These are phyloP conservation scores for Hygrocybe coccinea DNA, from an alignment of 768 basidiomycete genomes.

Conservation along the genomic window DNA sequence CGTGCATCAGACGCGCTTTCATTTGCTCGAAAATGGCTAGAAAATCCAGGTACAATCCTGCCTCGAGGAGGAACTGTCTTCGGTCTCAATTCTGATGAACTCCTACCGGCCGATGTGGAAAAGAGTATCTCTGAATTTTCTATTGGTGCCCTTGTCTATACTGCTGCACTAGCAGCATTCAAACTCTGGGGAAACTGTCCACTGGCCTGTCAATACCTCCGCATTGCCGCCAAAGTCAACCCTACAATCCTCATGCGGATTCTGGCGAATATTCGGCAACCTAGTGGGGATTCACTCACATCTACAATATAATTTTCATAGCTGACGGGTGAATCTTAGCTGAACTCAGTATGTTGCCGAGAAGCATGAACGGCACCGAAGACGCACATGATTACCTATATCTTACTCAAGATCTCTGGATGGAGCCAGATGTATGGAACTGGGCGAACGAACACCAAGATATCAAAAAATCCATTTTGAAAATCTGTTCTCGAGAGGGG, in stretches of 20 bases:
- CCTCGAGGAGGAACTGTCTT: slow-evolving; percentile 27
- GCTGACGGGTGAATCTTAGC: too few species aligned
- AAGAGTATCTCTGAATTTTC: slow-evolving; percentile 3
- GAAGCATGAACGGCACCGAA: slow-evolving; percentile 33
- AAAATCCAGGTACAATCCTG: not conserved
- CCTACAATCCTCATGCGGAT: slow-evolving; percentile 37
- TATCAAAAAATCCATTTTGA: slow-evolving; percentile 29
- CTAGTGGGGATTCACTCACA: slow-evolving; percentile 26
- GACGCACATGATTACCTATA: slow-evolving; percentile 46
- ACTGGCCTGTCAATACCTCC: slow-evolving; percentile 37
- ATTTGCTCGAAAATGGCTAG: slow-evolving; percentile 33
- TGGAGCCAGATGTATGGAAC: slow-evolving; percentile 38
- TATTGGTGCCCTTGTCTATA: slow-evolving; percentile 27
- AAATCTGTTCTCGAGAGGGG: slow-evolving; percentile 29
- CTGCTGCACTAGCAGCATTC: slow-evolving; percentile 41
- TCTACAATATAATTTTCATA: slow-evolving; percentile 28
- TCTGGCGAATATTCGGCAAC: slow-evolving; percentile 33
- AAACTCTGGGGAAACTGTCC: slow-evolving; percentile 37
- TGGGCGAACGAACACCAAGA: slow-evolving; percentile 38
- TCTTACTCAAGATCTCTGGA: slow-evolving; percentile 42
- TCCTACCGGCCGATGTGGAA: slow-evolving; percentile 16
- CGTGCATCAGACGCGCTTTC: slow-evolving; percentile 38
- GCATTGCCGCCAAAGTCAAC: slow-evolving; percentile 30
- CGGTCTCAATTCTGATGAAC: slow-evolving; percentile 19
- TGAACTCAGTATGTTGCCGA: slow-evolving; percentile 15